Evolutionary conservation across 176 grass and related monocot genomes (phyloP).

Genomic region (Typha latifolia): DNA sequence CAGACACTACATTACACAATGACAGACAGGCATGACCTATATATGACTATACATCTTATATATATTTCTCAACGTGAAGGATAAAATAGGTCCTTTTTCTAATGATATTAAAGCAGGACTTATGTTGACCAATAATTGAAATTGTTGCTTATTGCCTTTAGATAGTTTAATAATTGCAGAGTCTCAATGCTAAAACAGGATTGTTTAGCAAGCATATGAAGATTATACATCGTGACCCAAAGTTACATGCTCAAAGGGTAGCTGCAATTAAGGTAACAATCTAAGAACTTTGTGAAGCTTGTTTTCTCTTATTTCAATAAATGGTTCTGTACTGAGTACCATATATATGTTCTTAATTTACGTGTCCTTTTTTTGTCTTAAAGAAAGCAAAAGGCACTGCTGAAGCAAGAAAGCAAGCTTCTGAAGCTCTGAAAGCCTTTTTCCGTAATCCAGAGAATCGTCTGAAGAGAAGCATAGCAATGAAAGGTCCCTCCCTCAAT

Average conservation of each 20-base stretch:
- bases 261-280: constrained; percentile 76
- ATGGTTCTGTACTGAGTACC: constrained; percentile 9
- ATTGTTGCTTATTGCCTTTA: constrained; percentile 32
- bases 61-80: not conserved
- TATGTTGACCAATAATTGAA: constrained; percentile 2
- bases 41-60: not conserved
- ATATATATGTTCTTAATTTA: not conserved
- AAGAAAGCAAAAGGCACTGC: constrained; percentile 68
- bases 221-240: constrained; percentile 65
- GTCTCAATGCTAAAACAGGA: constrained; percentile 99
- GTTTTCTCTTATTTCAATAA: constrained; percentile 17
- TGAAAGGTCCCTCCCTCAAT: constrained; percentile 55
- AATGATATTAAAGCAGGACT: not conserved
- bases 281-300: not conserved
- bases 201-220: constrained; percentile 89
- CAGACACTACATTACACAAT: too few relatives aligned
- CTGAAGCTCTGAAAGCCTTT: constrained; percentile 59
- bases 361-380: constrained; percentile 12
- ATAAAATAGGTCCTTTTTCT: not conserved
- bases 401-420: constrained; percentile 70
- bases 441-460: constrained; percentile 77
- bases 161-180: constrained; percentile 68
- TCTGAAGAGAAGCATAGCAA: constrained; percentile 71
- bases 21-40: too few relatives aligned
- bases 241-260: constrained; percentile 81